A percentile compares a stretch with the other conserved stretches of the same genome.
Conservation (phyloP, 805 yeast genomes). For the Hanseniaspora occidentalis region DNA sequence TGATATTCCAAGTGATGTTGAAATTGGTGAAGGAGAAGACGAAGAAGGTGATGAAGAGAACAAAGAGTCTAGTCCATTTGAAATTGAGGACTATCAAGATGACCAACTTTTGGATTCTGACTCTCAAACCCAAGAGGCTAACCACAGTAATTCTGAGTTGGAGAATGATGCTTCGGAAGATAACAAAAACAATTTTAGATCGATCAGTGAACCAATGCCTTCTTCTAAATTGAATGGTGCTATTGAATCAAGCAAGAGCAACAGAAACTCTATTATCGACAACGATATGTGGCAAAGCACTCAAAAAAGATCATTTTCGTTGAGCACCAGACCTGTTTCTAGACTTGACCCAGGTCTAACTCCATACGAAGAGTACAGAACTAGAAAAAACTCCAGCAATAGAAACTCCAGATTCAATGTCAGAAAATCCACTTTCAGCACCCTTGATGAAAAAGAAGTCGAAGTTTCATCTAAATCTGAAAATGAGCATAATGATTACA, state of each 20-base stretch:
- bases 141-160: conserved; percentile 3
- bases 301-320: conserved; percentile 28
- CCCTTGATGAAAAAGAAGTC: conserved; percentile 9
- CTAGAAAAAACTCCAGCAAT: neutral
- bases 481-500: neutral
- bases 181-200: conserved; percentile 19
- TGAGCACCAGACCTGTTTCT: conserved; percentile 31
- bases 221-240: neutral
- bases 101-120: no score
- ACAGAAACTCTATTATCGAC: conserved; percentile 12
- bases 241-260: conserved; percentile 3
- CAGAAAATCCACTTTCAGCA: conserved; percentile 4
- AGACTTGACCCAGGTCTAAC: conserved; percentile 32
- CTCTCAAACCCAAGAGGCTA: neutral
- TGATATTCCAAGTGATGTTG: conserved; percentile 6
- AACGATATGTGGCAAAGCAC: conserved; percentile 18
- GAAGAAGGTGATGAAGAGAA: conserved; percentile 6
- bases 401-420: neutral
- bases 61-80: conserved; percentile 3
- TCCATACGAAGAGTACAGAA: conserved; percentile 11
- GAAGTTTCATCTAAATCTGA: no score
- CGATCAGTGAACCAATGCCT: conserved; percentile 27
- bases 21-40: conserved; percentile 3
- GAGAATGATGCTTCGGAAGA: conserved; percentile 2
- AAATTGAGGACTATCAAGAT: neutral